phyloP scores from a whole-genome alignment of 371 early-diverging fungal genomes.

The Neoconidiobolus thromboides region DNA sequence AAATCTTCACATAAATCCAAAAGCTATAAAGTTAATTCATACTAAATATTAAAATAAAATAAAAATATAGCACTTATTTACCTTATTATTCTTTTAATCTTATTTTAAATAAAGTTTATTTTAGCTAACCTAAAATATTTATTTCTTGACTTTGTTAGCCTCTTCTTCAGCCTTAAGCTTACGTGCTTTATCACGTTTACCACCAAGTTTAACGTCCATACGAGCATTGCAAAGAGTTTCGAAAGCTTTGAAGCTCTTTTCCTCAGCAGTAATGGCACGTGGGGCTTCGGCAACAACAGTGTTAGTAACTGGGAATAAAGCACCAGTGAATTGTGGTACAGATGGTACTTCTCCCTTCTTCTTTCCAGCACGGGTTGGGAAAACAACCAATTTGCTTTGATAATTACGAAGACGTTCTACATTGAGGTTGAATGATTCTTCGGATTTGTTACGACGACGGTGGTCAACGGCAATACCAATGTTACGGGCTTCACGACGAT shows the following conservation, averaged over 20 bases:
- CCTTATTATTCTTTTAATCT: too few relatives aligned
- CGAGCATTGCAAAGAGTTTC: slow-evolving; percentile 79
- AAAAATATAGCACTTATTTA: too few relatives aligned
- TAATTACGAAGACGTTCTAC: slow-evolving; percentile 95
- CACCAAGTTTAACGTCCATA: slow-evolving; percentile 59
- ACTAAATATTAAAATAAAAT: too few relatives aligned
- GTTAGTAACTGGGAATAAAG: slow-evolving; percentile 58
- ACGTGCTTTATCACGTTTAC: slow-evolving; percentile 65
- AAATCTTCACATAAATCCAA: too few relatives aligned
- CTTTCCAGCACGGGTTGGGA: slow-evolving; percentile 82
- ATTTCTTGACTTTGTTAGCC: slow-evolving; percentile 62
- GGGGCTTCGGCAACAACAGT: slow-evolving; percentile 42
- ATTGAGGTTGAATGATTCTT: slow-evolving; percentile 88
- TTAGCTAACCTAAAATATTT: slow-evolving; percentile 1
- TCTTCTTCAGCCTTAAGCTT: slow-evolving; percentile 69
- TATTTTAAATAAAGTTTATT: too few relatives aligned
- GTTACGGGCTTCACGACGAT: slow-evolving; percentile 84
- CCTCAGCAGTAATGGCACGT: slow-evolving; percentile 68
- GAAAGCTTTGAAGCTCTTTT: slow-evolving; percentile 65
- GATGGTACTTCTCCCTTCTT: slow-evolving; percentile 49
- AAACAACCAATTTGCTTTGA: slow-evolving; percentile 80
- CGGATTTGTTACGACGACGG: slow-evolving; percentile 94
- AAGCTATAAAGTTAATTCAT: too few relatives aligned
- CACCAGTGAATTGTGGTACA: slow-evolving; percentile 53
- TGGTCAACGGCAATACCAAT: slow-evolving; percentile 98